These are phyloP conservation scores for Rhypophila decipiens DNA, from an alignment of 495 filamentous ascomycete genomes.

Conservation along the genomic window DNA sequence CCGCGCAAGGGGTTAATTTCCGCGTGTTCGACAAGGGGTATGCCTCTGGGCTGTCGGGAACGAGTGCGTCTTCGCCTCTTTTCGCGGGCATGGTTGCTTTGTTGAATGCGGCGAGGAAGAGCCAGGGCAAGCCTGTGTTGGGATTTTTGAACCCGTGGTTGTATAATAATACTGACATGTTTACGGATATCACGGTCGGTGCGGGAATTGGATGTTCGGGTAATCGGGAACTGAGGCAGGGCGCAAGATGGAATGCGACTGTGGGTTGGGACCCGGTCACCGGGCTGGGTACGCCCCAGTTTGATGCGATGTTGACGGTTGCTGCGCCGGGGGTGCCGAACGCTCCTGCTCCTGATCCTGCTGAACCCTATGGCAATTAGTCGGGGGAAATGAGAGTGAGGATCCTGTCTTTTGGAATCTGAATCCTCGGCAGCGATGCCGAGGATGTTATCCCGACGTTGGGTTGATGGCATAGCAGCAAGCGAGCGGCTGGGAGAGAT, in stretches of 20 bases:
- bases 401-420: too few species aligned
- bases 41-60: slow-evolving; percentile 41
- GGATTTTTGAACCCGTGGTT: slow-evolving; percentile 76
- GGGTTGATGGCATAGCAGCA: too few species aligned
- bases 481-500: too few species aligned
- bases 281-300: slow-evolving; percentile 35
- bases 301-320: slow-evolving; percentile 17
- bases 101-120: slow-evolving; percentile 60
- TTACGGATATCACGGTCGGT: slow-evolving; percentile 60
- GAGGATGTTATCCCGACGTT: too few species aligned
- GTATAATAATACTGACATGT: slow-evolving; percentile 45
- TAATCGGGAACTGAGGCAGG: slow-evolving; percentile 32
- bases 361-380: too few species aligned
- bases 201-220: slow-evolving; percentile 57
- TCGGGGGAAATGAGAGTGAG: too few species aligned
- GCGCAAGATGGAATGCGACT: slow-evolving; percentile 54
- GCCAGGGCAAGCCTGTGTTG: slow-evolving; percentile 47
- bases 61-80: slow-evolving; percentile 57
- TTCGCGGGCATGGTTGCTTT: slow-evolving; percentile 58
- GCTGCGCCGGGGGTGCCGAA: slow-evolving; percentile 21
- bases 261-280: slow-evolving; percentile 44
- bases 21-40: slow-evolving; percentile 6
- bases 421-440: too few species aligned
- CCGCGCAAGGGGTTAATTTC: slow-evolving; percentile 44
- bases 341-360: too few species aligned